Base-by-base conservation (phyloP, 1,139 yeast species). In the Saccharomyces hybrid region DNA sequence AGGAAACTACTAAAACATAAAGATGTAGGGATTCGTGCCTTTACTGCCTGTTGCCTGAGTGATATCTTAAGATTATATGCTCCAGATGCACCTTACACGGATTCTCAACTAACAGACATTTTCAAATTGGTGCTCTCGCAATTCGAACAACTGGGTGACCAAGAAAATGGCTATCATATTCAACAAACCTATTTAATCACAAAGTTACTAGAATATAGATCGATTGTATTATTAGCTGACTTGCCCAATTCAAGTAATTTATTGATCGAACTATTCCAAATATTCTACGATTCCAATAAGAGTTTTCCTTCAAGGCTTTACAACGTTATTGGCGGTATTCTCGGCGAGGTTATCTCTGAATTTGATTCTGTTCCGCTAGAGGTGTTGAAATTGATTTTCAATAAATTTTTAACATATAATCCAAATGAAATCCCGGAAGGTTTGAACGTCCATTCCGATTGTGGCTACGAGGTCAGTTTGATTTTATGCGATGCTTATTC, bases 31-130 rank as follows among this genome's bases (percentile, higher is more conserved):
- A 83, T 90, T 2, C 86, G 84, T 61, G 83, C 91, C 0, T 81
- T 77, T 57, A 79, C 80, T 2, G 84, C 95, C 16, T 86, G 96
- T 64, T 83, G 95, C 58, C 62, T 90, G 9, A 78, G 91, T 2
- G 96, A 90, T 67, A 75, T 91, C 12, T 71, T 91, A 48, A 77
- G 96, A 57, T 71, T 90, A 9, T 85, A 78, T 66, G 97, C 97
- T 0, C 97, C 97, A 0, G 88, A 90, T 69, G 96, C 97, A 4
- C 97, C 98, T 5, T 90, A 79, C 69, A 82, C 88, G 1, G 82
- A 83, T 38, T 61, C 73, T 1, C 85, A 86, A 59, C 72, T 90
- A 32, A 74, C 82, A 1, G 82, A 77, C 29, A 76, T 85, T n/a
- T 86, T 86, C 71, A 78, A 75, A 59, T 72, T 84, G 5, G 82